phyloP scores from a whole-genome alignment of 2,329 filamentous ascomycete genomes.

The Fusarium concolor region DNA sequence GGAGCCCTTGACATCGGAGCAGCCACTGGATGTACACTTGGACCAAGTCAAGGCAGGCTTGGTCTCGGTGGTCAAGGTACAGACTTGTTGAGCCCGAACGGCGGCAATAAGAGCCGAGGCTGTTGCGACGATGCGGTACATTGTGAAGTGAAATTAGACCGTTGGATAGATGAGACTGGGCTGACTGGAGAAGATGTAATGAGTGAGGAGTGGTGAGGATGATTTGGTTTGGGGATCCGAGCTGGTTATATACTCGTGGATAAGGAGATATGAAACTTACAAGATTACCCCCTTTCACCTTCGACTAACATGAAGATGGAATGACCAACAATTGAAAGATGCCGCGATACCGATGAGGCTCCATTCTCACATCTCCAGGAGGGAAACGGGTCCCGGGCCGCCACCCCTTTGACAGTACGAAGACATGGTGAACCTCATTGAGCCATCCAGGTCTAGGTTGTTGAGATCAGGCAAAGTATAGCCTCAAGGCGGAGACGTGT shows the following conservation, averaged over 20 bases:
- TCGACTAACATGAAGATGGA: neutral
- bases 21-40: conserved; percentile 64
- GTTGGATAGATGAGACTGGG: conserved; percentile 20
- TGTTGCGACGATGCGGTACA: conserved; percentile 49
- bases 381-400: conserved; percentile 33
- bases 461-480: conserved; percentile 9
- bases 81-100: conserved; percentile 61
- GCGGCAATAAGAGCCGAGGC: conserved; percentile 45
- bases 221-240: conserved; percentile 13
- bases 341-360: conserved; percentile 24
- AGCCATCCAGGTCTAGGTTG: conserved; percentile 1
- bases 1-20: conserved; percentile 61
- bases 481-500: conserved; percentile 6
- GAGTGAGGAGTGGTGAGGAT: conserved; percentile 24
- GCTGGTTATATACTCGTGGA: conserved; percentile 31
- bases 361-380: conserved; percentile 8
- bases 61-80: conserved; percentile 59
- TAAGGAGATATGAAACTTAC: neutral
- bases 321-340: conserved; percentile 10
- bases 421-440: neutral
- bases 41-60: conserved; percentile 67
- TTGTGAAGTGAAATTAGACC: conserved; percentile 34
- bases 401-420: conserved; percentile 14
- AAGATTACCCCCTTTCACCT: neutral
- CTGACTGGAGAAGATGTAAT: conserved; percentile 25